Evolutionary conservation across 495 filamentous ascomycete genomes (phyloP), one percentile per base, ranked within the genome.

Genomic region (Penicillium egyptiacum): DNA sequence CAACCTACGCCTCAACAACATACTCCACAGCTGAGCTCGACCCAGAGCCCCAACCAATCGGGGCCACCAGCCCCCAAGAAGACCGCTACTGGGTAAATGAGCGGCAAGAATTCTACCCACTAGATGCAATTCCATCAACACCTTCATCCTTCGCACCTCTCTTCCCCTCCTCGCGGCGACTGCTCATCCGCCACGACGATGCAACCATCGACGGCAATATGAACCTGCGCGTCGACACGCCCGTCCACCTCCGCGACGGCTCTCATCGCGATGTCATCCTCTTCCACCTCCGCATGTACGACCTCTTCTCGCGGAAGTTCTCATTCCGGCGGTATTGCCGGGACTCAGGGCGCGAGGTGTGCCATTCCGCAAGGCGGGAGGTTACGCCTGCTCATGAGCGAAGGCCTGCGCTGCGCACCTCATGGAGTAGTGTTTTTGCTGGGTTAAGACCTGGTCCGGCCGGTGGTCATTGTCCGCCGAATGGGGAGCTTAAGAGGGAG

Each of bases 281-380:
- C 41, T 98, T 97, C 72, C 92, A 98, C 72, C 79, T 98, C 41
- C 88, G 92, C 58, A 96, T 98, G 92, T 87, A 96, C 65, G 93
- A 97, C 70, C 75, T 98, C 62, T 85, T 85, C 65, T 82, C 84
- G 58, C 84, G 94, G 28, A 87, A 96, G 60, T 96, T 95, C 72
- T 96, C 94, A 5, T 81, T 97, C 49, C 84, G 94, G 7, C 86
- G 94, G 22, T 98, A 98, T 67, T 94, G 88, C 67, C 86, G 94
- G 46, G 90, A 95, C 48, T 96, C 91, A 12, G 94, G 94, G 5
- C 89, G 93, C 22, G 92, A 97, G 74, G 86, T 98, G 12, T 96
- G 92, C 75, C 90, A 94, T 69, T 88, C 90, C 7, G 84, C 84
- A 56, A 82, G 89, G 57, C 91, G 89, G 70, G 86, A 86, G 59